Base-by-base conservation (phyloP, 371 early-diverging fungal genomes). In the Zychaea mexicana region DNA sequence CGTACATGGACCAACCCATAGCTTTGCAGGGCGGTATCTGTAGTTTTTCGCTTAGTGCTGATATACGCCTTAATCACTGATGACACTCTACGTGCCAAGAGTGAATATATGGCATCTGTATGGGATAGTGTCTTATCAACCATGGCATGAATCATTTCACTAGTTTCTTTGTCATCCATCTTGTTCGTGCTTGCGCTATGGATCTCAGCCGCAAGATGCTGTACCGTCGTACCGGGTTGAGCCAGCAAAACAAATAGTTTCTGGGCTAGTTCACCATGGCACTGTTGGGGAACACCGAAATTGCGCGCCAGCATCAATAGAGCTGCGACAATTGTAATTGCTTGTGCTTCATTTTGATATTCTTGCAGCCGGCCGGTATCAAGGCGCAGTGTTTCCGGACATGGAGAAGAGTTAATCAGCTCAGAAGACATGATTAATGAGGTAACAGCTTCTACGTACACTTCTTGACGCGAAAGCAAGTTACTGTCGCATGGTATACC, bases 291-390 rank as follows among this genome's bases (percentile, higher is more conserved):
- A 38, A 27, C 38, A 26, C 65, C 72, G 61, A 87, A 71, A 64
- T 90, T 91, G 61, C 85, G 81, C 15, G 86, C 77, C 9, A 93
- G 69, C 85, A 89, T 90, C n/a, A 88, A 28, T 47, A 93, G 65
- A 1, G 87, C 86, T 19, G 89, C 85, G 3, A 87, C 85, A 30
- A 90, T 86, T 0, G 84, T 83, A 22, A 88, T 67, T 1, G 84
- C 82, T 61, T 91, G 90, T 2, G 77, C 70, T 62, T 88, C 87
- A 61, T 90, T 89, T 71, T 91, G 91, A 64, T 81, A 85, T 5
- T 66, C 73, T 27, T 63, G 69, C 30, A 93, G 58, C 0, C 92
- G 82, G 17, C 75, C 75, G 1, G 78, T 80, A 62, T 93, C 94
- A 60, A 91, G 59, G 2, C 63, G 17, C 6, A 91, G 63, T 0